Conservation (phyloP, 1,139 yeast species). For the Lodderomyces elongisporus region DNA sequence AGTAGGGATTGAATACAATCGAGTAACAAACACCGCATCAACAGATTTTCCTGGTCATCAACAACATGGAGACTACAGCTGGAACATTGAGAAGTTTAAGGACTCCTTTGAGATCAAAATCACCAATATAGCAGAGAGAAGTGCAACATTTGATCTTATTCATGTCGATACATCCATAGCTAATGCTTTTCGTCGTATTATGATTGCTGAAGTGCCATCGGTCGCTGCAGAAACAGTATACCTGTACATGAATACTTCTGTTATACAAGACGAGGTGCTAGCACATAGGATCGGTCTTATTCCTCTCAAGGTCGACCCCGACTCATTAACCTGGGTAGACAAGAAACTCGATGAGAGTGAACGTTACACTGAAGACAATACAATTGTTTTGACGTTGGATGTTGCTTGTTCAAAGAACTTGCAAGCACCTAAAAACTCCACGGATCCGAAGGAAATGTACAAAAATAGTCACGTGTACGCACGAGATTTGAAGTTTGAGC, state of each 20-base stretch:
- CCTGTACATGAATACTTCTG: constrained; percentile 90
- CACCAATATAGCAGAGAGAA: constrained; percentile 57
- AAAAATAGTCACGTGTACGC: constrained; percentile 86
- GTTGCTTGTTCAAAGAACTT: constrained; percentile 83
- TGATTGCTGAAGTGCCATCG: constrained; percentile 94
- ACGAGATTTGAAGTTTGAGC: constrained; percentile 80
- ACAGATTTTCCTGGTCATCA: constrained; percentile 88
- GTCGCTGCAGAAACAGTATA: constrained; percentile 93
- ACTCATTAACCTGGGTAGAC: constrained; percentile 74
- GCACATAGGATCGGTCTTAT: constrained; percentile 92
- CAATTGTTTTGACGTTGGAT: constrained; percentile 76
- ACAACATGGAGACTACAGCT: constrained; percentile 58
- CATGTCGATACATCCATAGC: constrained; percentile 89
- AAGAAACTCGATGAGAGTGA: constrained; percentile 57
- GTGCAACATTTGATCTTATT: constrained; percentile 81
- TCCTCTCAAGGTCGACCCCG: constrained; percentile 92
- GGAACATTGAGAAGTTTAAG: constrained; percentile 84
- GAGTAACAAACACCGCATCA: constrained; percentile 82
- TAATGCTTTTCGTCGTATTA: constrained; percentile 93
- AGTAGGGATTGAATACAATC: constrained; percentile 84
- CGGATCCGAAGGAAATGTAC: constrained; percentile 79
- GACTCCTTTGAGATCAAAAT: constrained; percentile 66
- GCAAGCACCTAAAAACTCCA: constrained; percentile 71
- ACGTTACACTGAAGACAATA: constrained; percentile 78
- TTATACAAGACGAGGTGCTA: constrained; percentile 92